Percentiles rank a stretch among this genome's conserved stretches.
Conservation (phyloP, 73 alveolate genomes). For the Diophrys appendiculata region DNA sequence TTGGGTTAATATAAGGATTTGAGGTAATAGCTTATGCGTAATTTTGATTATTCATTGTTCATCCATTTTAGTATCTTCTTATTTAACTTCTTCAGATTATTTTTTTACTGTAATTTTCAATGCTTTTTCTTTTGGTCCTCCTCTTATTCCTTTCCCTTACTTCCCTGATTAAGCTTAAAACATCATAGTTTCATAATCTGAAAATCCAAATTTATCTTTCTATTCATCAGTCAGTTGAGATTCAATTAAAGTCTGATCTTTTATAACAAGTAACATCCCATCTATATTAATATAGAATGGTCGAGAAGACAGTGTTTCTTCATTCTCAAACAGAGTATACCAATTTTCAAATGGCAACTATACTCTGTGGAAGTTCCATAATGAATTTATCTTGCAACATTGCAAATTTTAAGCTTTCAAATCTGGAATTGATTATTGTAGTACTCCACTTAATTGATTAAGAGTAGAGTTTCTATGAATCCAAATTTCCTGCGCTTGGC, state of each 20-base stretch:
- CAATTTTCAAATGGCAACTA: conserved; percentile 49
- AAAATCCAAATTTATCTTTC: conserved; percentile 20
- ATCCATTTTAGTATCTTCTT: not conserved
- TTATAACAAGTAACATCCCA: conserved; percentile 37
- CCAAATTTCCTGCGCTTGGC: conserved; percentile 23
- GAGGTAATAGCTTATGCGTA: too few relatives aligned
- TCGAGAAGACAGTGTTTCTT: conserved; percentile 15
- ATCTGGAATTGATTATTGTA: conserved; percentile 35
- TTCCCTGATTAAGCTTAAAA: conserved; percentile 3
- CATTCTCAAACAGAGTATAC: conserved; percentile 19
- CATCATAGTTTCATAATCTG: conserved; percentile 10
- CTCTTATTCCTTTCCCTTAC: not conserved
- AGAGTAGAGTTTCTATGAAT: conserved; percentile 27
- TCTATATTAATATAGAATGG: conserved; percentile 44
- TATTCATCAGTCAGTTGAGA: conserved; percentile 58
- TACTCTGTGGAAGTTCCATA: conserved; percentile 39
- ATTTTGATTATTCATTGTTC: too few relatives aligned
- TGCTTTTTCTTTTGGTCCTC: conserved; percentile 15
- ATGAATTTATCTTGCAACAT: conserved; percentile 31
- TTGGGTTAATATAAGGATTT: too few relatives aligned
- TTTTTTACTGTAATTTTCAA: conserved; percentile 18
- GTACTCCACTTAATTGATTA: conserved; percentile 12
- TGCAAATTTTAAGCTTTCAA: conserved; percentile 16
- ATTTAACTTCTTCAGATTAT: not conserved
- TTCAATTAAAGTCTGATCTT: conserved; percentile 21